Conservation (phyloP, 1,139 yeast species). For the Diutina neorugosa region DNA sequence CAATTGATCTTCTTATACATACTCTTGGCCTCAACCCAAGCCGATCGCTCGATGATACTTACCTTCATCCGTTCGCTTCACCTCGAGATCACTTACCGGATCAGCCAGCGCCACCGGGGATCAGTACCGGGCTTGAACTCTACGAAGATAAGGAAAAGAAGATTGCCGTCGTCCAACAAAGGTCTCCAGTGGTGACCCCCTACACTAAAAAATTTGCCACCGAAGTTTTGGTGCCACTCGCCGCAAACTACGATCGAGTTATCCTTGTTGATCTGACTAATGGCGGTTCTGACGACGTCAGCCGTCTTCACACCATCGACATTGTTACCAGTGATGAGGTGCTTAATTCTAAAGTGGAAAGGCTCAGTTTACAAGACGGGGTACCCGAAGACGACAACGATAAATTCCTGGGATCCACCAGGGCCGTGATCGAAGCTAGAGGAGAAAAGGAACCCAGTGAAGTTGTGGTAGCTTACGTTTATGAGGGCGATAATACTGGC, state of each 20-base stretch:
- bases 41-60: constrained; percentile 44
- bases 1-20: constrained; percentile 63
- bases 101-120: constrained; percentile 16
- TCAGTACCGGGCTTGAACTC: constrained; percentile 53
- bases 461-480: constrained; percentile 33
- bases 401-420: background rate
- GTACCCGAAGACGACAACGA: background rate
- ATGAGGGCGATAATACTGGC: constrained; percentile 78
- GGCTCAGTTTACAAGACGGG: background rate
- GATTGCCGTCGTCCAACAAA: constrained; percentile 57
- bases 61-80: constrained; percentile 73
- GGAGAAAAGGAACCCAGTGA: background rate
- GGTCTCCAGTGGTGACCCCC: constrained; percentile 75
- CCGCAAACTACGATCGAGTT: constrained; percentile 32
- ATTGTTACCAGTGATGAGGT: constrained; percentile 7
- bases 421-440: background rate
- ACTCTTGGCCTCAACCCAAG: constrained; percentile 41
- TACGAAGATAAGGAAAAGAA: constrained; percentile 27
- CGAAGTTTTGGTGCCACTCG: constrained; percentile 41
- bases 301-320: constrained; percentile 13
- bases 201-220: constrained; percentile 38
- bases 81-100: constrained; percentile 44
- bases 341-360: constrained; percentile 5
- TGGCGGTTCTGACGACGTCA: constrained; percentile 36
- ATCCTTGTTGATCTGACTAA: constrained; percentile 64